phyloP scores from a whole-genome alignment of 2,329 filamentous ascomycete species.

The Orbilia quercus region DNA sequence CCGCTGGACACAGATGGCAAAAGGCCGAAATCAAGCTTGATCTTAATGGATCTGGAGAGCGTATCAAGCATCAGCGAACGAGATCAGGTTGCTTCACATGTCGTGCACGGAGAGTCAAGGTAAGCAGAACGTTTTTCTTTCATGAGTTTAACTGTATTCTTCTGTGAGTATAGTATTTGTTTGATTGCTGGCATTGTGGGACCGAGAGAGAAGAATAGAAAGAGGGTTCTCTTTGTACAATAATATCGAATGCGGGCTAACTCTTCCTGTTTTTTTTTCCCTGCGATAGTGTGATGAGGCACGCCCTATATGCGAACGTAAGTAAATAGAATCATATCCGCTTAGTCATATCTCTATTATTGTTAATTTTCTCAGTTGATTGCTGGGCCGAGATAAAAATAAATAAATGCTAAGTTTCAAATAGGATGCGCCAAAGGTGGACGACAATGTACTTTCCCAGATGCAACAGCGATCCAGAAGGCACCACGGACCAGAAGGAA shows the following conservation, averaged over 20 bases:
- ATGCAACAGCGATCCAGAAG: slow-evolving; percentile 67
- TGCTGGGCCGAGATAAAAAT: slow-evolving; percentile 23
- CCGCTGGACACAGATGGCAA: slow-evolving; percentile 40
- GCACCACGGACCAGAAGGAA: slow-evolving; percentile 54
- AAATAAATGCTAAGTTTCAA: slow-evolving; percentile 14
- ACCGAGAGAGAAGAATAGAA: too few species aligned
- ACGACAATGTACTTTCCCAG: slow-evolving; percentile 90
- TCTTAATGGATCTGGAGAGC: slow-evolving; percentile 66
- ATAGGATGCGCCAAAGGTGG: slow-evolving; percentile 89
- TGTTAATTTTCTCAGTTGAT: too few species aligned
- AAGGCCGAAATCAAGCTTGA: slow-evolving; percentile 51
- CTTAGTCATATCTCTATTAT: too few species aligned
- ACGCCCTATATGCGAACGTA: slow-evolving; percentile 85
- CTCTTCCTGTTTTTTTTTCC: neutral
- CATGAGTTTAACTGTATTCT: too few species aligned
- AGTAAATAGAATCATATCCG: slow-evolving; percentile 61
- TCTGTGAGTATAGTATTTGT: too few species aligned
- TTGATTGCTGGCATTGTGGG: too few species aligned
- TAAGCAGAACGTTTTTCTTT: slow-evolving; percentile 60
- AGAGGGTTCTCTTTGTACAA: too few species aligned
- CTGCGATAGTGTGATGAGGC: slow-evolving; percentile 82
- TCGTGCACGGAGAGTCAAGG: slow-evolving; percentile 85
- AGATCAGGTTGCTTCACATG: slow-evolving; percentile 95
- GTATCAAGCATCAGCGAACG: slow-evolving; percentile 91
- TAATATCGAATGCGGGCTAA: slow-evolving; percentile 4